phyloP scores from a whole-genome alignment of 805 yeast species.

The Scheffersomyces lignosus region DNA sequence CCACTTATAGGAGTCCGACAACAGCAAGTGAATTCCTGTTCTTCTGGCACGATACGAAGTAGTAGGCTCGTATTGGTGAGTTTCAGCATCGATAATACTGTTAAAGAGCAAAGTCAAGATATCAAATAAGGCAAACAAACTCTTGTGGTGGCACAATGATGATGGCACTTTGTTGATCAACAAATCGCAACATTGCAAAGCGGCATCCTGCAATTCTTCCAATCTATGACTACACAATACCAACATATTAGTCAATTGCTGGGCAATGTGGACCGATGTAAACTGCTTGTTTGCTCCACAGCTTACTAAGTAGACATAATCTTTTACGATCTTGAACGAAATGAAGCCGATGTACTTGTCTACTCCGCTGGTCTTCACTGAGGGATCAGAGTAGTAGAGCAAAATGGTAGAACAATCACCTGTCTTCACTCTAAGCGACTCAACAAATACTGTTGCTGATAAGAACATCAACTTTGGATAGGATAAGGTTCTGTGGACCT shows the following conservation, averaged over 20 bases:
- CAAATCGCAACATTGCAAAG: slow-evolving; percentile 72
- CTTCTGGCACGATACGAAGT: slow-evolving; percentile 52
- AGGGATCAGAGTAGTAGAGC: slow-evolving; percentile 83
- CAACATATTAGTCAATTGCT: slow-evolving; percentile 67
- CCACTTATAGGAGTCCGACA: slow-evolving; percentile 78
- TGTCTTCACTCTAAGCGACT: slow-evolving; percentile 69
- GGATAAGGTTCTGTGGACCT: slow-evolving; percentile 54
- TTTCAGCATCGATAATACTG: slow-evolving; percentile 79
- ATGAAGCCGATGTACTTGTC: slow-evolving; percentile 68
- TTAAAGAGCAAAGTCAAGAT: slow-evolving; percentile 74
- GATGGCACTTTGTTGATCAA: slow-evolving; percentile 71
- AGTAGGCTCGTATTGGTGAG: slow-evolving; percentile 83
- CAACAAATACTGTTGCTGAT: slow-evolving; percentile 78
- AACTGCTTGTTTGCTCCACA: slow-evolving; percentile 56
- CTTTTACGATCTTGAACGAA: slow-evolving; percentile 57
- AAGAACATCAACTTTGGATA: slow-evolving; percentile 83
- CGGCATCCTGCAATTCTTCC: slow-evolving; percentile 70
- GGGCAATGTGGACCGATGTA: slow-evolving; percentile 56
- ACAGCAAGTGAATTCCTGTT: slow-evolving; percentile 50
- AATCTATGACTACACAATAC: slow-evolving; percentile 78
- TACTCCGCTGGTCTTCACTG: slow-evolving; percentile 64
- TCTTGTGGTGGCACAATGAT: slow-evolving; percentile 68
- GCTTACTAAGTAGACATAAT: slow-evolving; percentile 53
- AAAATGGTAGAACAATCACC: slow-evolving; percentile 83
- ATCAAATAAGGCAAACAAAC: slow-evolving; percentile 80